These are phyloP conservation scores for Linum lewisii DNA, from an alignment of 345 rosid species.

Conservation along the genomic window DNA sequence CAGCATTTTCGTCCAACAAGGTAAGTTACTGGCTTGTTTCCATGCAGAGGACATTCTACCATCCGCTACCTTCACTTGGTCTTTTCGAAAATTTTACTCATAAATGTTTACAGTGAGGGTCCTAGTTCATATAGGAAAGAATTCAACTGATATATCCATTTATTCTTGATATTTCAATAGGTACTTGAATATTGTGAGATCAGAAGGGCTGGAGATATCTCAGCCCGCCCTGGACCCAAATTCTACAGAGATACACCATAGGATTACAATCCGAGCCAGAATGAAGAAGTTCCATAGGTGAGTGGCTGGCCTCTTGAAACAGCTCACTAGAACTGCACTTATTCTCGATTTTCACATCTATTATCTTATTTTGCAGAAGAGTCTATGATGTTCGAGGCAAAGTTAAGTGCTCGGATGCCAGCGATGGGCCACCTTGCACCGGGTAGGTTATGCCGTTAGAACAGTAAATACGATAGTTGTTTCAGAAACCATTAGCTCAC, in stretches of 20 bases:
- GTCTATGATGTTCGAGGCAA: conserved; percentile 77
- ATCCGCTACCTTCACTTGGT: too few species aligned
- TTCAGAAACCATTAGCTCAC: background rate
- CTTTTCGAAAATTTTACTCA: too few species aligned
- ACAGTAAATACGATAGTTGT: too few species aligned
- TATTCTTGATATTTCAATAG: conserved; percentile 23
- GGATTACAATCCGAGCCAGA: conserved; percentile 85
- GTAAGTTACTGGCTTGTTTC: conserved; percentile 28
- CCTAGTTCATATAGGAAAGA: background rate
- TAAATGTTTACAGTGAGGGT: too few species aligned
- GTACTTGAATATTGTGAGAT: conserved; percentile 60
- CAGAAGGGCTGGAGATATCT: conserved; percentile 87
- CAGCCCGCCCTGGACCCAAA: conserved; percentile 96
- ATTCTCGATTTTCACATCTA: conserved; percentile 9
- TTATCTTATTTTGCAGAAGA: conserved; percentile 48
- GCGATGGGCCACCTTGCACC: conserved; percentile 96
- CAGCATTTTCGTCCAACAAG: conserved; percentile 64
- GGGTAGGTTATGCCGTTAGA: conserved; percentile 48
- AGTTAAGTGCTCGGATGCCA: conserved; percentile 63
- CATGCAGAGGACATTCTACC: too few species aligned
- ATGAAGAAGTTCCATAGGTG: conserved; percentile 67
- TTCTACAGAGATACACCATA: conserved; percentile 90
- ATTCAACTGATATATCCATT: background rate
- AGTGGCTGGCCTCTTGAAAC: conserved; percentile 9
- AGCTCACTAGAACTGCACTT: conserved; percentile 4